These are phyloP conservation scores for Ascochyta viciae-villosae DNA, from an alignment of 2,329 filamentous ascomycete genomes.

Conservation along the genomic window DNA sequence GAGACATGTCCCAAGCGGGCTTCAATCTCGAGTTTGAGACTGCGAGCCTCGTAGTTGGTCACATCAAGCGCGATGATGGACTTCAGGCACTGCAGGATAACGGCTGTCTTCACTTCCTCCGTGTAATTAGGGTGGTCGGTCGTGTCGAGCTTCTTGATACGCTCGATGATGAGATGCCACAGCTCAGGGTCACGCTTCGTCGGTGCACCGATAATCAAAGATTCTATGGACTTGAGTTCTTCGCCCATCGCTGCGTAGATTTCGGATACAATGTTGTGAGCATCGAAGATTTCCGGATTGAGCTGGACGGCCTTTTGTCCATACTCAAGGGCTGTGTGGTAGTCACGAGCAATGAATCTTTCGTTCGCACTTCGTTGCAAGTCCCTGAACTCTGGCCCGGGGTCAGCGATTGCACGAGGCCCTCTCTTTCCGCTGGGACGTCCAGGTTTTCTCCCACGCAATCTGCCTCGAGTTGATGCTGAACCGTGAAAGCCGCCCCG, in stretches of 20 bases:
- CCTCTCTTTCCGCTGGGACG: conserved; percentile 47
- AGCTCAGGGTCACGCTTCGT: conserved; percentile 63
- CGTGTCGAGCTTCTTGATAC: conserved; percentile 57
- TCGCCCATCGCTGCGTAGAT: conserved; percentile 64
- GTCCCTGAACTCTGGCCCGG: conserved; percentile 73
- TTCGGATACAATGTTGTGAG: conserved; percentile 67
- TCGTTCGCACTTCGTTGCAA: conserved; percentile 71
- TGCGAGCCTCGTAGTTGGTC: conserved; percentile 60
- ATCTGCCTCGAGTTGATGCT: conserved; percentile 30
- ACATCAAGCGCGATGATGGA: conserved; percentile 62
- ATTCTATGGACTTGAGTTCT: conserved; percentile 62
- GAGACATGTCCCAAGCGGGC: conserved; percentile 53
- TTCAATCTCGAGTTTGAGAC: conserved; percentile 63
- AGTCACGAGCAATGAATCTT: conserved; percentile 69
- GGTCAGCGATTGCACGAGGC: conserved; percentile 67
- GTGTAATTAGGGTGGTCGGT: conserved; percentile 38
- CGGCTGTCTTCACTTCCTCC: conserved; percentile 35
- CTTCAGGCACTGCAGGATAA: conserved; percentile 42
- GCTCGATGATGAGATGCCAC: conserved; percentile 64
- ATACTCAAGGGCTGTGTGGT: conserved; percentile 55
- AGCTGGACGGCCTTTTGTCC: conserved; percentile 46
- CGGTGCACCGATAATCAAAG: conserved; percentile 65
- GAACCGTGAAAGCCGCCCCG: conserved; percentile 31
- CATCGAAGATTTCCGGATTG: conserved; percentile 69
- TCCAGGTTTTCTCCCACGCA: conserved; percentile 33